Conservation (phyloP, 768 basidiomycete species). For the Porphyrellus cyaneotinctus region DNA sequence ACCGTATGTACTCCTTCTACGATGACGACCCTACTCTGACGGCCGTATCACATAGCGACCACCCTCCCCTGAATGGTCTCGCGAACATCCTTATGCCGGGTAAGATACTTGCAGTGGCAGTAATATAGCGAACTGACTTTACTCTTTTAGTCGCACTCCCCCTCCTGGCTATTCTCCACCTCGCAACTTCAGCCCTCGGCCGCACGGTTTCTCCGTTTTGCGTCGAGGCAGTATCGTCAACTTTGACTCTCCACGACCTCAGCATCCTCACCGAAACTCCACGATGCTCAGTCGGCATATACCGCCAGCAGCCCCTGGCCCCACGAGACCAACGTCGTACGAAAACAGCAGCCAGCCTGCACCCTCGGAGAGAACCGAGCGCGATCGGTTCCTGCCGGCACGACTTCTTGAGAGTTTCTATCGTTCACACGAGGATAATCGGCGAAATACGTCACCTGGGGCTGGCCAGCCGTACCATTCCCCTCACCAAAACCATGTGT, state of each 20-base stretch:
- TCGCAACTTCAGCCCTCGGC: constrained; percentile 15
- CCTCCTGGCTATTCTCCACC: constrained; percentile 22
- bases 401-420: constrained; percentile 22
- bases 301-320: constrained; percentile 6
- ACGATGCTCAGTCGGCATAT: constrained; percentile 5
- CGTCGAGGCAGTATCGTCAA: constrained; percentile 8
- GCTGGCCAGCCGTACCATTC: constrained; percentile 11
- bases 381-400: constrained; percentile 23
- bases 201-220: constrained; percentile 12
- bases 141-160: constrained; percentile 19
- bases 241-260: constrained; percentile 11
- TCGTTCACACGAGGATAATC: constrained; percentile 21
- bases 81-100: constrained; percentile 27
- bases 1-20: constrained; percentile 6
- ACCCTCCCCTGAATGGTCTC: constrained; percentile 25
- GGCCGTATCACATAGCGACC: constrained; percentile 14
- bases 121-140: not conserved
- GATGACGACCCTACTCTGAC: constrained; percentile 3
- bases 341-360: constrained; percentile 13
- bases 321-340: constrained; percentile 8
- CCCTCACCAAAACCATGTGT: constrained; percentile 2
- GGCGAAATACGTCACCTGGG: constrained; percentile 15
- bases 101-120: constrained; percentile 1
- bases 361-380: constrained; percentile 19
- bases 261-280: constrained; percentile 11